Evolutionary conservation across 2,329 filamentous ascomycete species (phyloP).

Genomic region (Aureobasidium sp.): DNA sequence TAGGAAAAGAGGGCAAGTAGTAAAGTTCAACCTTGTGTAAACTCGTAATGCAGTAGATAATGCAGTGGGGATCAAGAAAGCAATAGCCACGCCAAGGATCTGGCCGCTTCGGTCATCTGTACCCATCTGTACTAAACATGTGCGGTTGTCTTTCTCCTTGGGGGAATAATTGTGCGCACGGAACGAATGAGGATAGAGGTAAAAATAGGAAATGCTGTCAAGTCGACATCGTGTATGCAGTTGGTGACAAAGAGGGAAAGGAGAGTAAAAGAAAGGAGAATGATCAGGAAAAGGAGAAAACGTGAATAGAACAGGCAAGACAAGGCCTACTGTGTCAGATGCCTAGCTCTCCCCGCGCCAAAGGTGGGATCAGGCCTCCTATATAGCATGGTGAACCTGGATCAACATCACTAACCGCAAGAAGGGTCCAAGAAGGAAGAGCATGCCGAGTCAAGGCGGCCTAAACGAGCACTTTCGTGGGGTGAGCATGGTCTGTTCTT

Average conservation of each 20-base stretch:
- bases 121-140: not conserved
- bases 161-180: too few relatives aligned
- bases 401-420: not conserved
- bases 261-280: not conserved
- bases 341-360: not conserved
- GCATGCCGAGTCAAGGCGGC: not conserved
- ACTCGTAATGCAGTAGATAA: constrained; percentile 29
- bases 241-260: too few relatives aligned
- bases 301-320: not conserved
- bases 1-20: not conserved
- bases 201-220: not conserved
- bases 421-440: not conserved
- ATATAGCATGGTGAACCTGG: not conserved
- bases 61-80: constrained; percentile 33
- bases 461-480: not conserved
- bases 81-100: constrained; percentile 21
- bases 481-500: not conserved
- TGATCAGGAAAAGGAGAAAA: not conserved
- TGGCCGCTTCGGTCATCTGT: constrained; percentile 4
- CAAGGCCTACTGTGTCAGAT: not conserved
- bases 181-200: not conserved
- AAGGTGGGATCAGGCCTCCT: not conserved
- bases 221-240: not conserved
- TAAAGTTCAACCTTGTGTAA: constrained; percentile 21
- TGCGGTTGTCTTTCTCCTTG: not conserved